Evolutionary conservation across 208 protist species (phyloP).

Genomic region (Trypanosomatidae sp.): DNA sequence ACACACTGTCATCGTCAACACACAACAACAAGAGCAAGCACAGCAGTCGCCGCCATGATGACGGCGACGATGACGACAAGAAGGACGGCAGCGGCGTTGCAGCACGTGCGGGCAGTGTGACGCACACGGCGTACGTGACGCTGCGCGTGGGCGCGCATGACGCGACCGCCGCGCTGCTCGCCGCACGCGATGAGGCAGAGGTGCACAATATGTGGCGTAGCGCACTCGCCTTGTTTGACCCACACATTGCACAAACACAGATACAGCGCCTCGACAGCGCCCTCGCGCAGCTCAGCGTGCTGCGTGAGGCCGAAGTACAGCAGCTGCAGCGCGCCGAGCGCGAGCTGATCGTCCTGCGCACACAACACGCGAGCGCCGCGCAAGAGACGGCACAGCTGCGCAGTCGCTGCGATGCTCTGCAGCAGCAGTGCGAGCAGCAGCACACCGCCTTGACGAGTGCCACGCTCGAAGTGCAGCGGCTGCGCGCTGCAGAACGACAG

Average conservation of each 20-base stretch:
- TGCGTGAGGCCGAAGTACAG: slow-evolving; percentile 56
- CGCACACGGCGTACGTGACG: no score
- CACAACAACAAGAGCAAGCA: no score
- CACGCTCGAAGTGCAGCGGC: slow-evolving; percentile 36
- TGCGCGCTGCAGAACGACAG: slow-evolving; percentile 43
- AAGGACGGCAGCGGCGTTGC: no score
- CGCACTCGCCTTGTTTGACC: slow-evolving; percentile 53
- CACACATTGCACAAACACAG: slow-evolving; percentile 55
- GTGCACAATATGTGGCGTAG: slow-evolving; percentile 17
- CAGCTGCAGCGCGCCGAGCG: slow-evolving; percentile 17
- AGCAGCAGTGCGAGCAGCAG: slow-evolving; percentile 12
- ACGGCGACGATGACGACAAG: no score
- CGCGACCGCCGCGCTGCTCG: slow-evolving; percentile 26
- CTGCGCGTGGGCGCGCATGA: no score
- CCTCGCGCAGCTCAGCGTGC: slow-evolving; percentile 55
- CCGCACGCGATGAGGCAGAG: slow-evolving; percentile 20
- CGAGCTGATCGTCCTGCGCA: slow-evolving; percentile 20
- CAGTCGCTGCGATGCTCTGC: slow-evolving; percentile 3
- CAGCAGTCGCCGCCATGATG: no score
- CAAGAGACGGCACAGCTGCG: slow-evolving; percentile 19
- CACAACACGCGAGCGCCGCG: slow-evolving; percentile 15
- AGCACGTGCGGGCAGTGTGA: no score
- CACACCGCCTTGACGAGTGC: slow-evolving; percentile 7
- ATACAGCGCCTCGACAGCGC: slow-evolving; percentile 74
- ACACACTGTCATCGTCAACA: no score